These are phyloP conservation scores for Seiridium unicorne DNA, from an alignment of 2,329 filamentous ascomycete species.

Conservation along the genomic window DNA sequence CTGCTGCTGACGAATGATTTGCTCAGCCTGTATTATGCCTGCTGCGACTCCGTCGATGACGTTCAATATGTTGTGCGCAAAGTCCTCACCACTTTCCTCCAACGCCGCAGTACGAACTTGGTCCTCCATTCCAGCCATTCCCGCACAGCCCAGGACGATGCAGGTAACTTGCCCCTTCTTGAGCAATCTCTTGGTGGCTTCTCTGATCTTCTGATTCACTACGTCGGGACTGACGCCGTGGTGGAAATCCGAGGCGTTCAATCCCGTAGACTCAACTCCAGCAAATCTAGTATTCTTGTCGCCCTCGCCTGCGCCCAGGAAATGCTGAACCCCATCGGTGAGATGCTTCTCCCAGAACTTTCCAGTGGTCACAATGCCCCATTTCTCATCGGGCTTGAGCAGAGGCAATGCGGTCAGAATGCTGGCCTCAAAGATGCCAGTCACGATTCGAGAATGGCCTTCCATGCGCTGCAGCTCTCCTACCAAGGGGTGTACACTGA, in stretches of 20 bases:
- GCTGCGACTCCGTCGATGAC: slow-evolving; percentile 81
- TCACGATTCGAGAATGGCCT: slow-evolving; percentile 48
- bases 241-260: slow-evolving; percentile 80
- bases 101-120: slow-evolving; percentile 70
- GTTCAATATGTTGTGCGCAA: slow-evolving; percentile 53
- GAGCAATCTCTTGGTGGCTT: slow-evolving; percentile 68
- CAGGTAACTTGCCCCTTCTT: slow-evolving; percentile 55
- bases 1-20: slow-evolving; percentile 43
- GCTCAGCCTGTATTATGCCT: slow-evolving; percentile 62
- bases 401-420: slow-evolving; percentile 63
- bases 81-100: slow-evolving; percentile 60
- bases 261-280: slow-evolving; percentile 78
- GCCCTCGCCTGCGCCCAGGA: slow-evolving; percentile 51
- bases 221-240: slow-evolving; percentile 61
- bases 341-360: slow-evolving; percentile 79
- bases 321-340: slow-evolving; percentile 58
- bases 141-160: slow-evolving; percentile 84
- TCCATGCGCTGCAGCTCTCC: slow-evolving; percentile 44
- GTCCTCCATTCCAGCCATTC: slow-evolving; percentile 82
- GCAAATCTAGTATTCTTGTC: slow-evolving; percentile 57
- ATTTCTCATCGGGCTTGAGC: slow-evolving; percentile 46
- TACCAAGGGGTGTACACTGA: slow-evolving; percentile 80
- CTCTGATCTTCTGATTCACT: slow-evolving; percentile 63
- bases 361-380: slow-evolving; percentile 89
- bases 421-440: slow-evolving; percentile 86